These are phyloP conservation scores for Thermomucor indicae-seudaticae DNA, from an alignment of 371 early-diverging fungal species.

Conservation along the genomic window DNA sequence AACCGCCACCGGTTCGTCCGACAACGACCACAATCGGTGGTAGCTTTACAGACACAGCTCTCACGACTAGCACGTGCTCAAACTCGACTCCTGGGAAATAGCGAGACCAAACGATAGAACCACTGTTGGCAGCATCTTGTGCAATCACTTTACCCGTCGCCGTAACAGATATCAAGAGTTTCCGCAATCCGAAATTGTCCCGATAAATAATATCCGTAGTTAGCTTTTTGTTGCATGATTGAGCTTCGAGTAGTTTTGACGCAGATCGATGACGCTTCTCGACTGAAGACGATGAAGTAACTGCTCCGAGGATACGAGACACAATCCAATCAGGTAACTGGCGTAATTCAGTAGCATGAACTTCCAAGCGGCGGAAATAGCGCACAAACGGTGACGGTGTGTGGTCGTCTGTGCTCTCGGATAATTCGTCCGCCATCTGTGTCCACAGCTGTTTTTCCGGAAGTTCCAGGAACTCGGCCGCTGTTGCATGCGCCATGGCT, in stretches of 20 bases:
- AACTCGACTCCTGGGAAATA: constrained; percentile 40
- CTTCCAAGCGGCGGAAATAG: constrained; percentile 63
- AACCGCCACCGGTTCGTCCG: constrained; percentile 38
- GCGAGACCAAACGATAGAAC: constrained; percentile 74
- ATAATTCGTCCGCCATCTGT: constrained; percentile 69
- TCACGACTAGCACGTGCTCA: constrained; percentile 54
- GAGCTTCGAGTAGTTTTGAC: constrained; percentile 15
- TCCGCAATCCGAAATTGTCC: constrained; percentile 84
- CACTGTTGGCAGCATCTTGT: constrained; percentile 70
- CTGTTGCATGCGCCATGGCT: constrained; percentile 63
- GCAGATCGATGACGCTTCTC: constrained; percentile 1
- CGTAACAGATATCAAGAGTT: constrained; percentile 77
- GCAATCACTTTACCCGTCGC: constrained; percentile 78
- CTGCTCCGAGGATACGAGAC: constrained; percentile 19
- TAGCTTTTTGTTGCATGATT: constrained; percentile 20
- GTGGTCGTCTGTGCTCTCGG: constrained; percentile 45
- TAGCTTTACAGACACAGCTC: constrained; percentile 61
- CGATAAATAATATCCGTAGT: constrained; percentile 36
- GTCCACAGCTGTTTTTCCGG: constrained; percentile 75
- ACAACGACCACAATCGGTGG: constrained; percentile 75
- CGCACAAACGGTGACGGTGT: constrained; percentile 48
- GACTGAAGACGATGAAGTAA: constrained; percentile 1
- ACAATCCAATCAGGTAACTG: constrained; percentile 24
- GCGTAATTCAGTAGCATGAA: constrained; percentile 51
- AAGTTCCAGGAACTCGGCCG: constrained; percentile 78